Evolutionary conservation across 1,284 basidiomycete genomes (phyloP).

Genomic region (Sanguinoderma infundibulare): DNA sequence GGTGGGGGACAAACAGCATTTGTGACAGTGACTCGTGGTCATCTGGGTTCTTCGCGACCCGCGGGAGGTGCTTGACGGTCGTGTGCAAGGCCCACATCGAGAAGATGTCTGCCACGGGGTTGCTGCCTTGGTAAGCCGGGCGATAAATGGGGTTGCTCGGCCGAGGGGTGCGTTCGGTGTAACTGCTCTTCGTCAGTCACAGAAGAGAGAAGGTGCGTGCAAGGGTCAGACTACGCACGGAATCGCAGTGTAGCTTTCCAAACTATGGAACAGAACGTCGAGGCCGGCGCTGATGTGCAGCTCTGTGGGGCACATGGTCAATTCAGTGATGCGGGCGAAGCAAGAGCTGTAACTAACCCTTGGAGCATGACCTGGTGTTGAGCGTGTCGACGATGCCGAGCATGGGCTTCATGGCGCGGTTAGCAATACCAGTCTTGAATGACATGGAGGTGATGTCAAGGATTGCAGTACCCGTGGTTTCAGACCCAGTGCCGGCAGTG

Average conservation of each 20-base stretch:
- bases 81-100: constrained; percentile 93
- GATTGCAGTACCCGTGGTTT: constrained; percentile 98
- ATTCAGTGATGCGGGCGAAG: not conserved
- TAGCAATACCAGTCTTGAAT: constrained; percentile 98
- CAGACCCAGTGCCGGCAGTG: constrained; percentile 96
- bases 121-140: constrained; percentile 95
- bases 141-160: constrained; percentile 90
- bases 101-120: constrained; percentile 96
- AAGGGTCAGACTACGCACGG: constrained; percentile 53
- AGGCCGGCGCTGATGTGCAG: constrained; percentile 93
- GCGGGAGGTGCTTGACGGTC: constrained; percentile 89
- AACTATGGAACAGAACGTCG: constrained; percentile 93
- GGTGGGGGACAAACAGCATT: constrained; percentile 87
- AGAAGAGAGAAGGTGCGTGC: no score
- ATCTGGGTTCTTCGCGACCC: constrained; percentile 79
- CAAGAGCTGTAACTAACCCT: constrained; percentile 30
- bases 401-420: constrained; percentile 87
- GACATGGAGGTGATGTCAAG: constrained; percentile 89
- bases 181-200: constrained; percentile 46
- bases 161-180: constrained; percentile 87
- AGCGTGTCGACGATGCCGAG: constrained; percentile 84
- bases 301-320: constrained; percentile 48
- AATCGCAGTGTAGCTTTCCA: constrained; percentile 93
- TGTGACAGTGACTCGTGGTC: constrained; percentile 87
- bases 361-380: constrained; percentile 67